These are phyloP conservation scores for Cladosporium sp. DNA, from an alignment of 2,329 filamentous ascomycete genomes.

Conservation along the genomic window DNA sequence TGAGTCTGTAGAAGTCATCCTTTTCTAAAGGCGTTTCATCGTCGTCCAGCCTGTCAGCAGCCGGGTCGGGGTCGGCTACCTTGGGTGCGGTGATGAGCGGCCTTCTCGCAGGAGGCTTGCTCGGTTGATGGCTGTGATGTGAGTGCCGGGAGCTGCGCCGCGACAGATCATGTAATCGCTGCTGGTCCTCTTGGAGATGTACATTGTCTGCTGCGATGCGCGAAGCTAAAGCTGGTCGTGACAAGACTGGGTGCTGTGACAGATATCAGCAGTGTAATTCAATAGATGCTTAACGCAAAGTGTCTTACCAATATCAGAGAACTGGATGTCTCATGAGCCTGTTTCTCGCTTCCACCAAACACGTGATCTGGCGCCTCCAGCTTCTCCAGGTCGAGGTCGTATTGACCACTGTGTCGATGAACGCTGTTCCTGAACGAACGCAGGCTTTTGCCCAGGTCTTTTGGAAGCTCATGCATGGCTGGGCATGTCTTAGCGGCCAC, in stretches of 20 bases:
- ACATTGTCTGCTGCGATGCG: conserved; percentile 10
- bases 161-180: not conserved
- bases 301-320: conserved; percentile 1
- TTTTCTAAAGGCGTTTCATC: conserved; percentile 20
- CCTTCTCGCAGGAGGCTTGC: conserved; percentile 3
- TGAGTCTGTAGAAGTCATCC: conserved; percentile 28
- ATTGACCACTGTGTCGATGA: conserved; percentile 14
- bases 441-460: conserved; percentile 25
- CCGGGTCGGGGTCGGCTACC: conserved; percentile 25
- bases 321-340: not conserved
- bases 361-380: not conserved
- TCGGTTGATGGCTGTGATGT: conserved; percentile 8
- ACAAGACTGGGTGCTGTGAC: conserved; percentile 6
- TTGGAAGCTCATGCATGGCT: conserved; percentile 31
- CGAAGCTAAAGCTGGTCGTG: not conserved
- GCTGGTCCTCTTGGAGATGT: not conserved
- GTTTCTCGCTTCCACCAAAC: conserved; percentile 19
- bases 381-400: conserved; percentile 20
- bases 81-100: conserved; percentile 15
- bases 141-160: conserved; percentile 4
- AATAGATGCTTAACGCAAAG: not conserved
- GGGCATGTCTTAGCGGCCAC: conserved; percentile 1
- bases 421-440: conserved; percentile 28
- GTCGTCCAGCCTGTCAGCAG: conserved; percentile 23
- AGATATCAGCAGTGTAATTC: not conserved